A percentile compares a stretch with the other conserved stretches of the same genome.
Evolutionary conservation across 1,139 yeast species (phyloP).

Genomic region (Saccharomyces hybrid): DNA sequence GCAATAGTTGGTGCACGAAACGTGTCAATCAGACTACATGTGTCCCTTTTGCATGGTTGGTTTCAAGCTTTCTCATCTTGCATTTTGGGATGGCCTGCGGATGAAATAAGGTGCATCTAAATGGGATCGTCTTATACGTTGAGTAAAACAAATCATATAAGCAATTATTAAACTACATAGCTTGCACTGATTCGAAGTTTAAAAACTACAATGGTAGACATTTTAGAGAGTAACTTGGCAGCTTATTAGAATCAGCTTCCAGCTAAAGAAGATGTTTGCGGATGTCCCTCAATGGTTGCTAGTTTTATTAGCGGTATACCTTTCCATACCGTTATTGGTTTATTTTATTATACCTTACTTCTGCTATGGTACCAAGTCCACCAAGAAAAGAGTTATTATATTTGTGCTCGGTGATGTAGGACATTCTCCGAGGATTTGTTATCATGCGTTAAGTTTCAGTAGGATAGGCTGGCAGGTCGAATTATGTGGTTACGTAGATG

Average conservation of each 20-base stretch:
- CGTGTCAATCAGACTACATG: too few relatives aligned
- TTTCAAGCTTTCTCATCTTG: too few relatives aligned
- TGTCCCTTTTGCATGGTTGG: background rate
- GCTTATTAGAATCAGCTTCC: background rate
- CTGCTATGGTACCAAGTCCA: conserved; percentile 29
- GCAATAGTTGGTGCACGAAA: too few relatives aligned
- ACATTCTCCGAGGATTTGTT: conserved; percentile 90
- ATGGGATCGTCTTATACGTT: too few relatives aligned
- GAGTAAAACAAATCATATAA: too few relatives aligned
- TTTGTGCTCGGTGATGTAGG: conserved; percentile 91
- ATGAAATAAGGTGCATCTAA: too few relatives aligned
- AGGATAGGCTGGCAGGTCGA: conserved; percentile 63
- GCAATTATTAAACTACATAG: background rate
- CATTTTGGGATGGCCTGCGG: too few relatives aligned
- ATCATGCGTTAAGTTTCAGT: conserved; percentile 81
- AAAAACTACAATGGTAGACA: too few relatives aligned
- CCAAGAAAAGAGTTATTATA: conserved; percentile 52
- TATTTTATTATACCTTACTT: conserved; percentile 32
- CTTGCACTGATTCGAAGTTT: background rate
- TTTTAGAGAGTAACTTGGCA: background rate
- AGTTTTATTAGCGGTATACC: conserved; percentile 31
- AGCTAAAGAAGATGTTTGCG: conserved; percentile 2
- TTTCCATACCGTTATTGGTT: conserved; percentile 32
- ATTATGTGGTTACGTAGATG: conserved; percentile 75
- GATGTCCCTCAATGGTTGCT: conserved; percentile 18